Conservation (phyloP, 2,329 filamentous ascomycete species). For the Aureobasidium musti region DNA sequence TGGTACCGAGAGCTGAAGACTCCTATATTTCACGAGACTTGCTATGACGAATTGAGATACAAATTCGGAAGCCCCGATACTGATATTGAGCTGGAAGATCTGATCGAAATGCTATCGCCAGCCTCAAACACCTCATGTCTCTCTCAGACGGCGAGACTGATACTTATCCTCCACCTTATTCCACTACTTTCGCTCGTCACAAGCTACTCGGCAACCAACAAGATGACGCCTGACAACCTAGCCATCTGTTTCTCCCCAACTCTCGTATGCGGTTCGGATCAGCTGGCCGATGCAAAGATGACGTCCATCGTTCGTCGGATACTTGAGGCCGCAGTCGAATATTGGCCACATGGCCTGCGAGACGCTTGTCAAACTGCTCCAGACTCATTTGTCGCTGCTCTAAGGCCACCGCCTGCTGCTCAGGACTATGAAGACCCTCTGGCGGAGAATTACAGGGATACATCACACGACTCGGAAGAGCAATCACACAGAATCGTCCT, state of each 20-base stretch:
- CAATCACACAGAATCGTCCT: conserved; percentile 47
- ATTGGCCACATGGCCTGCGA: conserved; percentile 49
- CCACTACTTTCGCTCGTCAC: conserved; percentile 54
- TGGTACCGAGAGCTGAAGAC: conserved; percentile 58
- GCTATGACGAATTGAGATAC: conserved; percentile 51
- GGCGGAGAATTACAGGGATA: conserved; percentile 35
- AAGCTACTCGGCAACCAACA: conserved; percentile 52
- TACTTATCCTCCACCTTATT: conserved; percentile 54
- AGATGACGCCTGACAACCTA: conserved; percentile 58
- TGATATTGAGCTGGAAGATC: conserved; percentile 45
- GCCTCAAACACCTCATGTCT: conserved; percentile 51
- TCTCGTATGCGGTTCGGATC: conserved; percentile 55
- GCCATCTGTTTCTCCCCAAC: conserved; percentile 58
- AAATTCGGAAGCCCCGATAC: conserved; percentile 46
- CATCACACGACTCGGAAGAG: conserved; percentile 22
- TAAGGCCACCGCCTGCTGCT: conserved; percentile 45
- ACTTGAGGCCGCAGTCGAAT: conserved; percentile 51
- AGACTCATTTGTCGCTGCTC: conserved; percentile 44
- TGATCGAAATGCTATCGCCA: conserved; percentile 51
- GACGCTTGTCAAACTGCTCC: conserved; percentile 46
- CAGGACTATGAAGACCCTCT: conserved; percentile 54
- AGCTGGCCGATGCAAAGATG: conserved; percentile 58
- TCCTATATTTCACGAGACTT: conserved; percentile 54
- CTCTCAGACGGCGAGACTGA: conserved; percentile 49
- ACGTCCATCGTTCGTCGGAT: conserved; percentile 55